Evolutionary conservation across 1,284 basidiomycete genomes (phyloP).

Genomic region (Exsudoporus floridanus): DNA sequence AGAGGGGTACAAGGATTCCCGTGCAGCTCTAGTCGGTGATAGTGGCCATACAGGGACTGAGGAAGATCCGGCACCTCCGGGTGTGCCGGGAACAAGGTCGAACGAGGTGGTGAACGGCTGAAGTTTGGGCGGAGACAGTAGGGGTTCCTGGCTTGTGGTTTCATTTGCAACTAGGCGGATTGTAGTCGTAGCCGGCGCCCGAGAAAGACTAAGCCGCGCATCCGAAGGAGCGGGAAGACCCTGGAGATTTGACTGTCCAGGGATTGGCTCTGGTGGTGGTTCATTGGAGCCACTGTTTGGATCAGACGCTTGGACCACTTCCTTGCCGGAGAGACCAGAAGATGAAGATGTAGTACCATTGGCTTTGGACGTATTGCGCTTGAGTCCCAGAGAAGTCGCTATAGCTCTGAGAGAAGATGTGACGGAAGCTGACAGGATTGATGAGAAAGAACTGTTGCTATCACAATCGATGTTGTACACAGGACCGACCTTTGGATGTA

Average conservation of each 20-base stretch:
- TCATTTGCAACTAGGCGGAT: slow-evolving; percentile 59
- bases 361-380: slow-evolving; percentile 44
- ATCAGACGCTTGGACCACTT: slow-evolving; percentile 31
- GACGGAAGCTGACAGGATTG: slow-evolving; percentile 42
- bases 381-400: slow-evolving; percentile 67
- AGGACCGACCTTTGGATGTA: slow-evolving; percentile 58
- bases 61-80: slow-evolving; percentile 36
- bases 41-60: slow-evolving; percentile 44
- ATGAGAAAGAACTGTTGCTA: slow-evolving; percentile 9
- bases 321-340: slow-evolving; percentile 24
- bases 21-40: slow-evolving; percentile 36
- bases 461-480: neutral
- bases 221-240: slow-evolving; percentile 57
- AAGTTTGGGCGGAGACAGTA: slow-evolving; percentile 56
- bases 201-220: slow-evolving; percentile 47
- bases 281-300: slow-evolving; percentile 12
- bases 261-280: slow-evolving; percentile 45
- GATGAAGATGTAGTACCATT: slow-evolving; percentile 27
- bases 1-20: slow-evolving; percentile 48
- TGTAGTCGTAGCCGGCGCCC: slow-evolving; percentile 53
- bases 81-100: slow-evolving; percentile 61
- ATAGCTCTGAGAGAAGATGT: slow-evolving; percentile 67
- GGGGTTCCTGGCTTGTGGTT: slow-evolving; percentile 18
- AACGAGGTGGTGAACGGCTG: slow-evolving; percentile 63
- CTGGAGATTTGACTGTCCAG: slow-evolving; percentile 53